Conservation (phyloP, 192 early-diverging fungal genomes). For the Mortierella hygrophila region DNA sequence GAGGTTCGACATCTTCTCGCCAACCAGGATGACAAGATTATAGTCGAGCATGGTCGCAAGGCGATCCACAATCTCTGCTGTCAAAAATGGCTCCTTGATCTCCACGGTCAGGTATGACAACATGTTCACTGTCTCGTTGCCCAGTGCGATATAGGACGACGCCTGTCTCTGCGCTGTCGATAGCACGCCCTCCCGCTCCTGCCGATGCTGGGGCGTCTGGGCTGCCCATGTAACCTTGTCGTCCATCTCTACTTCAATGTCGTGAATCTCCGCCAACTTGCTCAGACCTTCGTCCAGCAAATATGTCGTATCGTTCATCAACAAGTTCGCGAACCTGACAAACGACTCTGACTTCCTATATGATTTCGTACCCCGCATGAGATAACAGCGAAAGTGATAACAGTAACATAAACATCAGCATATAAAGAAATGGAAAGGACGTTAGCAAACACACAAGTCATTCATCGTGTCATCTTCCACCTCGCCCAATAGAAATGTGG, state of each 20-base stretch:
- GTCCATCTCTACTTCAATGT: constrained; percentile 84
- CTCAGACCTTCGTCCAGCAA: constrained; percentile 93
- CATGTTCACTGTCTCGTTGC: constrained; percentile 96
- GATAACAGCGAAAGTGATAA: not conserved
- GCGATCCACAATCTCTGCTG: constrained; percentile 88
- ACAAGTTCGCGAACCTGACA: constrained; percentile 86
- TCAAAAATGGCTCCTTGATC: constrained; percentile 88
- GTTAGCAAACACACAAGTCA: no score
- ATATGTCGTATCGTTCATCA: constrained; percentile 98
- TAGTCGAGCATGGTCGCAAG: constrained; percentile 99
- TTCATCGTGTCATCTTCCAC: no score
- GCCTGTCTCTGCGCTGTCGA: constrained; percentile 86
- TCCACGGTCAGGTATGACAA: constrained; percentile 84
- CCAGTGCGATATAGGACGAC: constrained; percentile 85
- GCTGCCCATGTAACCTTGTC: constrained; percentile 64
- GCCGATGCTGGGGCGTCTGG: constrained; percentile 63
- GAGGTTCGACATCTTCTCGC: constrained; percentile 90
- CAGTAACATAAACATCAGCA: not conserved
- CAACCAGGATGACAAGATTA: constrained; percentile 90
- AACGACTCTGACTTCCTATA: constrained; percentile 74
- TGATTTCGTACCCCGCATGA: not conserved
- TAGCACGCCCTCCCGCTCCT: constrained; percentile 73
- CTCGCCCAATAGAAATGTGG: no score
- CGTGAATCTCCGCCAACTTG: constrained; percentile 88
- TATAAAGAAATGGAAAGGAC: not conserved